Base-by-base conservation (phyloP, 2,329 filamentous ascomycete genomes). In the Colletotrichum paranaense region DNA sequence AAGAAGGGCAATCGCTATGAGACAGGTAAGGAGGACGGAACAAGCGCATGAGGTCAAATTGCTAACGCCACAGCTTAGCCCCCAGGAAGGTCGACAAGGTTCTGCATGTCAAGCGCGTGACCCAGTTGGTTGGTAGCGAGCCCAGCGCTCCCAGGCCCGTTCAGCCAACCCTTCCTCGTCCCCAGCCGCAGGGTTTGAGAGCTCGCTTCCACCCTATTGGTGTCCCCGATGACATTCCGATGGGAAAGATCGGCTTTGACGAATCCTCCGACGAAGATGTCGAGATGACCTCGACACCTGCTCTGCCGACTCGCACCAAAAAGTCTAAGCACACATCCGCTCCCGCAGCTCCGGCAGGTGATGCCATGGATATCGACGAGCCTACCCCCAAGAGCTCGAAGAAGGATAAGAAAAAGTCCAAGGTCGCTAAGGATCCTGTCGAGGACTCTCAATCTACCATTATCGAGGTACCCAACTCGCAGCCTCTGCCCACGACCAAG, bases 191-290 rank as follows among this genome's bases (percentile, higher is more conserved):
- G 77, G 92, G 91, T 7, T 83, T 95, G 67, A 90, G 88, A 77
- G 88, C 91, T 81, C 89, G 93, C 42, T 95, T 89, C 81, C 88
- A 88, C 67, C 93, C 93, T 1, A 88, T 92, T 57, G 93, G 93
- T 32, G 85, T 89, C 56, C 76, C 84, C 9, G 16, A 62, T 65
- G 78, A 78, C 71, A 78, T 77, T 26, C 72, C 80, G 35, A 78
- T 80, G 76, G 79, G 77, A 57, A 79, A 75, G 16, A 87, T 87
- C 75, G 86, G 86, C 5, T 72, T 78, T 12, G 85, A 85, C 30
- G 82, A 76, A 0, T 74, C 77, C 1, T 76, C 88, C 78, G 86
- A 86, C 24, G 84, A 83, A 5, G 85, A 85, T 70, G 80, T 83
- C 6, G 85, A 87, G 74, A 87, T 88, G 86, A 75, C 77, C 0